Percentiles rank a stretch among this genome's conserved stretches.
Conservation (phyloP, 2,329 filamentous ascomycete species). For the Pseudodiploospora longispora region DNA sequence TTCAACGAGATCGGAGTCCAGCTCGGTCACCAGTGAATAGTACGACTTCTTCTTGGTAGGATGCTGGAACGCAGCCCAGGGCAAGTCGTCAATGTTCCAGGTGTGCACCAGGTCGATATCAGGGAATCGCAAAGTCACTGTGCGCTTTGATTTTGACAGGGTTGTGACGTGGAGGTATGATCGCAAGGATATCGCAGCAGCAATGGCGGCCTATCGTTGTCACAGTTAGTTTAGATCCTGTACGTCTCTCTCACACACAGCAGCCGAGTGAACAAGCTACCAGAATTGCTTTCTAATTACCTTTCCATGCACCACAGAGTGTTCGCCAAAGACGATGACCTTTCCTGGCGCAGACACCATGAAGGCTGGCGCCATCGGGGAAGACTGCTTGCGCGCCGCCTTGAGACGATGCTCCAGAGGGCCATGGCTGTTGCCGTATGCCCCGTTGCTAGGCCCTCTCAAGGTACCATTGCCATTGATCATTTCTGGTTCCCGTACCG, state of each 20-base stretch:
- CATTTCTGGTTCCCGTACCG: conserved; percentile 1
- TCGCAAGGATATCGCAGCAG: conserved; percentile 86
- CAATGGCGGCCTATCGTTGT: conserved; percentile 66
- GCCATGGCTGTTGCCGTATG: conserved; percentile 10
- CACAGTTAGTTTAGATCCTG: background rate
- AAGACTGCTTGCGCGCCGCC: conserved; percentile 49
- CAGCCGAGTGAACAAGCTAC: too few relatives aligned
- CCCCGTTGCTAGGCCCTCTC: conserved; percentile 25
- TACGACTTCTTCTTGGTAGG: conserved; percentile 89
- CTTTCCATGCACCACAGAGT: conserved; percentile 96
- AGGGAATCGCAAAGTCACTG: conserved; percentile 79
- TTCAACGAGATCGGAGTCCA: conserved; percentile 74
- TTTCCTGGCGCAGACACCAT: conserved; percentile 98
- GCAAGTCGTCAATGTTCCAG: conserved; percentile 88
- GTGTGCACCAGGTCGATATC: conserved; percentile 85
- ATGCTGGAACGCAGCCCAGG: conserved; percentile 74
- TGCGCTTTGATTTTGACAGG: conserved; percentile 83
- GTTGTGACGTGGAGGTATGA: conserved; percentile 96
- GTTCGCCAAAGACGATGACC: conserved; percentile 96
- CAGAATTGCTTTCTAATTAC: conserved; percentile 30
- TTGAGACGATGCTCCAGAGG: conserved; percentile 28
- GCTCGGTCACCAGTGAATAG: conserved; percentile 76
- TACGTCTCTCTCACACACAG: too few relatives aligned
- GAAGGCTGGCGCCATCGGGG: conserved; percentile 74
- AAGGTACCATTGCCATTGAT: conserved; percentile 15